Percentiles rank a stretch among this genome's conserved stretches.
phyloP scores from a whole-genome alignment of 164 flowering plant genomes.

The Pachysandra terminalis region DNA sequence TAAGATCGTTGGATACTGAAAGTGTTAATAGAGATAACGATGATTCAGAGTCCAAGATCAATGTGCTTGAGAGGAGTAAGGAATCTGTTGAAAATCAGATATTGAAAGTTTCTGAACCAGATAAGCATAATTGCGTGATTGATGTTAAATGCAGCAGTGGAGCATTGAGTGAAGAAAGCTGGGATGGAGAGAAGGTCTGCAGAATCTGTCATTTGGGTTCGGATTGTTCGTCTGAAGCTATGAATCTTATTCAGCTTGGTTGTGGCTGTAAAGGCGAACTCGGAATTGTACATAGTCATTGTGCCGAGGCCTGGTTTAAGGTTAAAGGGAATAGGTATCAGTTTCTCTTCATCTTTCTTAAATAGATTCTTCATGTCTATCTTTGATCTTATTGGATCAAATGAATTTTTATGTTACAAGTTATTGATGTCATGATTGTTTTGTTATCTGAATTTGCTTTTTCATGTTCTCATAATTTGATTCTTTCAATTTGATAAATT shows the following conservation, averaged over 20 bases:
- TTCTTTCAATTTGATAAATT: no score
- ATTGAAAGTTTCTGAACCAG: not conserved
- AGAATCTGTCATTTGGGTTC: slow-evolving; percentile 22
- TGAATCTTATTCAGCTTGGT: slow-evolving; percentile 17
- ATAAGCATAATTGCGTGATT: not conserved
- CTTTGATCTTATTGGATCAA: not conserved
- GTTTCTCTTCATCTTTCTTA: not conserved
- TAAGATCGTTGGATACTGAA: not conserved
- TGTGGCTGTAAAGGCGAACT: slow-evolving; percentile 23
- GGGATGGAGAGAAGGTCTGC: slow-evolving; percentile 14
- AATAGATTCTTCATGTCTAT: not conserved
- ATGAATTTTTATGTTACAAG: not conserved
- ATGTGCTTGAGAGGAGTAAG: not conserved
- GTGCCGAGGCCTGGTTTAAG: slow-evolving; percentile 21
- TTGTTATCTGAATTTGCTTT: not conserved
- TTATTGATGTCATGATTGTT: no score
- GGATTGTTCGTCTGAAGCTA: slow-evolving; percentile 4
- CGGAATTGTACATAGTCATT: slow-evolving; percentile 12
- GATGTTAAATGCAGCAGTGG: not conserved
- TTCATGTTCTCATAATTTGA: not conserved
- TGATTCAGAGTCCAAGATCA: not conserved
- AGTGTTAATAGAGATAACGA: no score
- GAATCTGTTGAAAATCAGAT: not conserved
- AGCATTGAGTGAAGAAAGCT: not conserved
- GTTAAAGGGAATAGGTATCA: slow-evolving; percentile 17